Conservation (phyloP, 2,329 filamentous ascomycete genomes). For the Alternaria solani region DNA sequence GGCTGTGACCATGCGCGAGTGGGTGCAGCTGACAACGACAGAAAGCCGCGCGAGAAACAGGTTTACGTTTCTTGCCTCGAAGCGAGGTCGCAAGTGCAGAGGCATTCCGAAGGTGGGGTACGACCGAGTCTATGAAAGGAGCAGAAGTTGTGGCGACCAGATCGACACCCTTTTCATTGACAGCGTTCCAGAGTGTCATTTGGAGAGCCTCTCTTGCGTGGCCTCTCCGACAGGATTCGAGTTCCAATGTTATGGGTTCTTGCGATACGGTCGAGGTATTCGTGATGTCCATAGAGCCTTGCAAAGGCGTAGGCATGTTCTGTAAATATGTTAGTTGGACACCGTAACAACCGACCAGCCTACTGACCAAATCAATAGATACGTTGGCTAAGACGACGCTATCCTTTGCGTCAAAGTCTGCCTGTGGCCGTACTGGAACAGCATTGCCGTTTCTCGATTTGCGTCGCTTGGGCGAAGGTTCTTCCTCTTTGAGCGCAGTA, state of each 20-base stretch:
- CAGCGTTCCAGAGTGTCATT: constrained; percentile 28
- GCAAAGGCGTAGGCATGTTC: constrained; percentile 7
- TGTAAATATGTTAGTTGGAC: constrained; percentile 13
- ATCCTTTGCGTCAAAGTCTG: constrained; percentile 22
- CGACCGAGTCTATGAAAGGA: constrained; percentile 27
- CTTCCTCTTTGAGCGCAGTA: constrained; percentile 9
- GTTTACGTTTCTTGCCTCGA: constrained; percentile 27
- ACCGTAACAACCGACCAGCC: background rate
- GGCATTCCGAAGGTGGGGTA: constrained; percentile 32
- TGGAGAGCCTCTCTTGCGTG: constrained; percentile 19
- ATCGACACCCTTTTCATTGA: constrained; percentile 22
- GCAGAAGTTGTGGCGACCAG: constrained; percentile 29
- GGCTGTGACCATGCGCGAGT: constrained; percentile 3
- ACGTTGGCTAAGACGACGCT: constrained; percentile 44
- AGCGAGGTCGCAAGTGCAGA: constrained; percentile 26
- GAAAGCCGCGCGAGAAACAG: constrained; percentile 35
- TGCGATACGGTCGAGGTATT: constrained; percentile 1
- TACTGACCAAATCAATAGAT: constrained; percentile 38
- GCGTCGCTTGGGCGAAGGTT: constrained; percentile 39
- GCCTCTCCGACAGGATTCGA: constrained; percentile 33
- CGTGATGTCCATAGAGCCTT: background rate
- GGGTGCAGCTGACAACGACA: constrained; percentile 31
- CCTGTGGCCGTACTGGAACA: background rate
- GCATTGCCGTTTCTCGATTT: constrained; percentile 27
- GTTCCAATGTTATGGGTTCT: constrained; percentile 24